These are phyloP conservation scores for Amorphotheca resinae DNA, from an alignment of 495 filamentous ascomycete species.

Conservation along the genomic window DNA sequence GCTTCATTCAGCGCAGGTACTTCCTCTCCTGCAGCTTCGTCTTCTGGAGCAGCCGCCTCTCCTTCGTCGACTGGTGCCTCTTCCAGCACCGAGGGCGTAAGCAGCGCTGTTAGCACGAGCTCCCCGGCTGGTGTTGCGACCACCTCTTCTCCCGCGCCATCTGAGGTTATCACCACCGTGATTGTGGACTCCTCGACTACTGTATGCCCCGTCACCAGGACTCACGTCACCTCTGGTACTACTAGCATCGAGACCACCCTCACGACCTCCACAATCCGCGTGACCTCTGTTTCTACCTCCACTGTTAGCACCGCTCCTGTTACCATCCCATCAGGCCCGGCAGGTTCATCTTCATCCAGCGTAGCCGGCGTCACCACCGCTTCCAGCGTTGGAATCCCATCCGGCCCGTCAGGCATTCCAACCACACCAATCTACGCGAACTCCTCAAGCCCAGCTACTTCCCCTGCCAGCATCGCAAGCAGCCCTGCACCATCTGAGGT, in stretches of 20 bases:
- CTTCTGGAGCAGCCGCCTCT: too few species aligned
- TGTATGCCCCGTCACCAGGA: conserved; percentile 34
- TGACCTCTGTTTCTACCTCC: background rate
- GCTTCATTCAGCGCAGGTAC: conserved; percentile 7
- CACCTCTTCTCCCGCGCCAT: conserved; percentile 10
- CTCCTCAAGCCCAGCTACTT: background rate
- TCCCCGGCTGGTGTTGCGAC: conserved; percentile 5
- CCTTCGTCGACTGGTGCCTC: too few species aligned
- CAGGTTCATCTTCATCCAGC: too few species aligned
- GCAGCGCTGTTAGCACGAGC: background rate
- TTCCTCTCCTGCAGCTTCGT: too few species aligned
- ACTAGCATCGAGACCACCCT: too few species aligned
- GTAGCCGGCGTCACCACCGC: too few species aligned
- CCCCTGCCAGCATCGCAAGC: conserved; percentile 4
- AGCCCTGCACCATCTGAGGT: conserved; percentile 8
- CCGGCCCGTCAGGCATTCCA: conserved; percentile 9
- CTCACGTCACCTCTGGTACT: too few species aligned
- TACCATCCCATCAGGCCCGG: too few species aligned
- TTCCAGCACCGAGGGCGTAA: background rate
- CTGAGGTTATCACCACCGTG: conserved; percentile 6
- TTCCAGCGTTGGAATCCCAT: conserved; percentile 8
- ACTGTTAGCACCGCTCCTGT: background rate
- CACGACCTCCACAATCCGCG: too few species aligned
- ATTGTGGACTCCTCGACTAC: conserved; percentile 26
- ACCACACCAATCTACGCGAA: too few species aligned